These are phyloP conservation scores for Cucumis hystrix DNA, from an alignment of 306 rosid species.

Conservation along the genomic window DNA sequence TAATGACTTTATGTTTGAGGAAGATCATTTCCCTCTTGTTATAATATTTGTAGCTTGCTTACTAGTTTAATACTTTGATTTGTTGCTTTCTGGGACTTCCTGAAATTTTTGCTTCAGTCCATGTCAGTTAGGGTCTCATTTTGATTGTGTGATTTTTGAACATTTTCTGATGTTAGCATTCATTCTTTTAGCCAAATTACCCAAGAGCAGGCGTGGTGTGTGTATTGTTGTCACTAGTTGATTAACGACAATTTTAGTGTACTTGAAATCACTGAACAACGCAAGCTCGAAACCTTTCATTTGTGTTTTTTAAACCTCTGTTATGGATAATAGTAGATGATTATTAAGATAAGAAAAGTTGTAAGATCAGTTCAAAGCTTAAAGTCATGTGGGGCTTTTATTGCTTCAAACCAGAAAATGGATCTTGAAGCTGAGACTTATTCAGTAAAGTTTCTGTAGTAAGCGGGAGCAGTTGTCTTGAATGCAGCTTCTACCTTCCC, in stretches of 20 bases:
- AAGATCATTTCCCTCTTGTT: background rate
- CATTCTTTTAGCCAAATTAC: background rate
- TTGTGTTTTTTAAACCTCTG: background rate
- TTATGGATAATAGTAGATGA: background rate
- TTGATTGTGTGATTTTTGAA: background rate
- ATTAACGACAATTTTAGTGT: background rate
- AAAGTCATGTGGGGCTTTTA: background rate
- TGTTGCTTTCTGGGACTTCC: conserved; percentile 1
- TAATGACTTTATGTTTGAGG: conserved; percentile 21
- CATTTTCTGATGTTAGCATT: background rate
- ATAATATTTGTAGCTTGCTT: background rate
- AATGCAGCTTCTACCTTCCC: background rate
- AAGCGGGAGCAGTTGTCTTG: background rate
- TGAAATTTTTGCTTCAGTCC: background rate
- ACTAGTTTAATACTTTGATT: background rate
- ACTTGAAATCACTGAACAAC: background rate
- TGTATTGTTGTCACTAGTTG: background rate
- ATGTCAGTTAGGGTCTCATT: background rate
- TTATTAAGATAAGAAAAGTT: background rate
- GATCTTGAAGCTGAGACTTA: conserved; percentile 4
- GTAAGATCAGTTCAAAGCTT: background rate
- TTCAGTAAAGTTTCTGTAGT: background rate
- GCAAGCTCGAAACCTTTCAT: background rate
- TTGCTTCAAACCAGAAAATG: background rate
- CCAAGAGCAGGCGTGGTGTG: background rate